Percentiles rank a stretch among this genome's conserved stretches.
phyloP scores from a whole-genome alignment of 2,329 filamentous ascomycete species.

The Eutypella sp. region DNA sequence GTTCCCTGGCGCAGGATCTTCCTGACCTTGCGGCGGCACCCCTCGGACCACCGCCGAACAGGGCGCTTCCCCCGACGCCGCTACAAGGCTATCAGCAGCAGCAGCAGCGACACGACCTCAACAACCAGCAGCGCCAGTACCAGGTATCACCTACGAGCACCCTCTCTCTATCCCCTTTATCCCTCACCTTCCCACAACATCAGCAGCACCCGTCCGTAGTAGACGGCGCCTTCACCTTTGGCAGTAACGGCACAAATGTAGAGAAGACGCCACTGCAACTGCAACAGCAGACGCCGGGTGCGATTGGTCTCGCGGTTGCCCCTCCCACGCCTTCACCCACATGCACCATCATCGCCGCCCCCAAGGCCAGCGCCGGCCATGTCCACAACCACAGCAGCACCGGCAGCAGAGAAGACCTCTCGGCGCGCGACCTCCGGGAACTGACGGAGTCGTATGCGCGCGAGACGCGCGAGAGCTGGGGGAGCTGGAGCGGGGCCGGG shows the following conservation, averaged over 20 bases:
- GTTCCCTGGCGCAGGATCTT: slow-evolving; percentile 32
- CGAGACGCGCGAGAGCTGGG: slow-evolving; percentile 30
- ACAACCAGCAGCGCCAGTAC: too few relatives aligned
- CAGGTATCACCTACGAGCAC: slow-evolving; percentile 1
- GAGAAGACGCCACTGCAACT: too few relatives aligned
- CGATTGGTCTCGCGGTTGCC: background rate
- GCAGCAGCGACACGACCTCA: background rate
- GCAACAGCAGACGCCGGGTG: too few relatives aligned
- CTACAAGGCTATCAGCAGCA: slow-evolving; percentile 2
- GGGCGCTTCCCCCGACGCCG: slow-evolving; percentile 34
- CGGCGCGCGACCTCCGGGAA: slow-evolving; percentile 24
- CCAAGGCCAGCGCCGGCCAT: background rate
- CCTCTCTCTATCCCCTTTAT: background rate
- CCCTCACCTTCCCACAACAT: background rate
- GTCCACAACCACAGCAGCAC: slow-evolving; percentile 4
- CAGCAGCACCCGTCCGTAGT: background rate
- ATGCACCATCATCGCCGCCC: background rate
- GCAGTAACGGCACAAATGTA: too few relatives aligned
- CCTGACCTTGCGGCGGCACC: slow-evolving; percentile 28
- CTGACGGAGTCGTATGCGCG: slow-evolving; percentile 26
- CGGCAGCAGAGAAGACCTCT: slow-evolving; percentile 10
- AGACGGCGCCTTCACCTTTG: too few relatives aligned
- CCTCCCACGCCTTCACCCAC: too few relatives aligned
- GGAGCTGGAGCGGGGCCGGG: slow-evolving; percentile 26
- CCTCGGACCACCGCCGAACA: slow-evolving; percentile 39